phyloP scores from a whole-genome alignment of 257 asterid genomes.

The Fraxinus anomala region DNA sequence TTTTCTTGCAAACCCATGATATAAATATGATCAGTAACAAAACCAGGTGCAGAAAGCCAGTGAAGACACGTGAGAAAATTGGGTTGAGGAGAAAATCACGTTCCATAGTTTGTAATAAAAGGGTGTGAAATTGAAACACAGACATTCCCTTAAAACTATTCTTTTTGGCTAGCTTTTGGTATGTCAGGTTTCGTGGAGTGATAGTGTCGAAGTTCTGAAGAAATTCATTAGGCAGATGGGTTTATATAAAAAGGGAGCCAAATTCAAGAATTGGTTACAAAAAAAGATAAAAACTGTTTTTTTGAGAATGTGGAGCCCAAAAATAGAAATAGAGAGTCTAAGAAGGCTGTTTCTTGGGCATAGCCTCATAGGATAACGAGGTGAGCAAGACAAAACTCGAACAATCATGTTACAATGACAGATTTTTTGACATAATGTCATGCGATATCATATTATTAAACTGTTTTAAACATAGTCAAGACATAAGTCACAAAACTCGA shows the following conservation, averaged over 20 bases:
- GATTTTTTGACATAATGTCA: no score
- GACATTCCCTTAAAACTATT: conserved; percentile 30
- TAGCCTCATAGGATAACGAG: conserved; percentile 24
- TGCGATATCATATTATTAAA: no score
- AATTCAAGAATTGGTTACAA: neutral
- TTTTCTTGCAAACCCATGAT: conserved; percentile 42
- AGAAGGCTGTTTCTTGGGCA: conserved; percentile 21
- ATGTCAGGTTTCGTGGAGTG: neutral
- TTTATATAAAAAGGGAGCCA: neutral
- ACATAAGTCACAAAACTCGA: neutral
- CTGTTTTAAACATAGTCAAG: conserved; percentile 21
- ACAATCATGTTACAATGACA: no score
- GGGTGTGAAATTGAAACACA: conserved; percentile 26
- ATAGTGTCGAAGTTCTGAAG: neutral
- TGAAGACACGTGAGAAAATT: conserved; percentile 46
- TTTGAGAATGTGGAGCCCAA: neutral
- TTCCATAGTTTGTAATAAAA: conserved; percentile 25
- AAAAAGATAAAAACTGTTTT: neutral
- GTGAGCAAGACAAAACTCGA: conserved; percentile 30
- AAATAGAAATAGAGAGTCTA: conserved; percentile 1
- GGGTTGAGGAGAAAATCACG: conserved; percentile 46
- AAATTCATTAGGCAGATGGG: neutral
- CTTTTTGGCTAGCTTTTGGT: conserved; percentile 10
- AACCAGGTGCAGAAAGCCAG: conserved; percentile 52
- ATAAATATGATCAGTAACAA: conserved; percentile 36